A percentile compares a stretch with the other conserved stretches of the same genome.
Evolutionary conservation across 805 yeast genomes (phyloP).

Genomic region (Cyberlindnera euphorbiiphila): DNA sequence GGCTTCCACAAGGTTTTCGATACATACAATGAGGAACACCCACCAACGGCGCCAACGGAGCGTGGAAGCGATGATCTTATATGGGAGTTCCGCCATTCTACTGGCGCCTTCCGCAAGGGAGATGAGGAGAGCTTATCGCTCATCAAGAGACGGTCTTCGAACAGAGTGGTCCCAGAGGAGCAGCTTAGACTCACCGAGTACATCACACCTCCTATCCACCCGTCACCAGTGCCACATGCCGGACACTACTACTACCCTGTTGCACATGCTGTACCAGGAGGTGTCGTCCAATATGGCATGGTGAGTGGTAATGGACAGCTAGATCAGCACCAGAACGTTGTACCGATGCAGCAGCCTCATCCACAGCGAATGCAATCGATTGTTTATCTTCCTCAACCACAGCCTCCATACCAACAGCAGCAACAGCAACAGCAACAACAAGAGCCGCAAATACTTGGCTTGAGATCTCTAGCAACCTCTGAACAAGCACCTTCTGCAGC

Average conservation of each 20-base stretch:
- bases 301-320: constrained; percentile 2
- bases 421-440: constrained; percentile 12
- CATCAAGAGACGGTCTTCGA: constrained; percentile 58
- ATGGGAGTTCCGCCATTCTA: constrained; percentile 84
- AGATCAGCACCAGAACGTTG: neutral
- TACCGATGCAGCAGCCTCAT: constrained; percentile 7
- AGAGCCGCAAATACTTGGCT: constrained; percentile 1
- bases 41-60: constrained; percentile 4
- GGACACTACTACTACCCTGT: constrained; percentile 10
- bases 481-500: neutral
- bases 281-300: constrained; percentile 3
- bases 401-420: constrained; percentile 12
- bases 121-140: constrained; percentile 57
- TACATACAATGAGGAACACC: constrained; percentile 17
- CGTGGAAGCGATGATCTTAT: constrained; percentile 23
- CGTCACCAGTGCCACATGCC: neutral
- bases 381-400: constrained; percentile 8
- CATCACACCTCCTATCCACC: constrained; percentile 2
- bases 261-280: neutral
- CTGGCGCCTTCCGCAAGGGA: constrained; percentile 69
- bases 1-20: constrained; percentile 78
- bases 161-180: constrained; percentile 19
- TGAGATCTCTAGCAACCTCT: constrained; percentile 3
- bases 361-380: constrained; percentile 6
- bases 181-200: constrained; percentile 13